phyloP scores from a whole-genome alignment of 2,329 filamentous ascomycete species.

The Penicillium brasilianum region DNA sequence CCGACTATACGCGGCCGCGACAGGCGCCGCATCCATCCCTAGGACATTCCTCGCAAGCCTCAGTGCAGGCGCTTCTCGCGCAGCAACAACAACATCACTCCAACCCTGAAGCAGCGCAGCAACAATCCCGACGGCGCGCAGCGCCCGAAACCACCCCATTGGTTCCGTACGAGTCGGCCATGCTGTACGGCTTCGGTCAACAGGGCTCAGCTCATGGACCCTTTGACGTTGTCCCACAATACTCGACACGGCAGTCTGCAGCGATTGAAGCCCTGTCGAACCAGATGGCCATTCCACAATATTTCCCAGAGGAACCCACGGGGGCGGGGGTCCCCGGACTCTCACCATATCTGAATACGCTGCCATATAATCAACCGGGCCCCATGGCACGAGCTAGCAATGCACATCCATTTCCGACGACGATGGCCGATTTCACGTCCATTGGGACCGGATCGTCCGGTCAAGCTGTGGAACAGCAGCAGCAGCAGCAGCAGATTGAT shows the following conservation, averaged over 20 bases:
- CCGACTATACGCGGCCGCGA: slow-evolving; percentile 60
- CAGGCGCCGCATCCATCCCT: slow-evolving; percentile 40
- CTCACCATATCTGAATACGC: slow-evolving; percentile 68
- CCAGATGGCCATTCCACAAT: slow-evolving; percentile 72
- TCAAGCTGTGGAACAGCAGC: slow-evolving; percentile 40
- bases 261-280: slow-evolving; percentile 76
- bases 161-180: slow-evolving; percentile 63
- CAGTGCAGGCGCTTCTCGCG: slow-evolving; percentile 16
- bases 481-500: neutral
- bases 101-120: neutral
- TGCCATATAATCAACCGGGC: slow-evolving; percentile 65
- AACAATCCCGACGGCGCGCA: slow-evolving; percentile 38
- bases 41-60: neutral
- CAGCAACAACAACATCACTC: slow-evolving; percentile 28
- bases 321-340: slow-evolving; percentile 63
- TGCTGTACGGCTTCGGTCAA: slow-evolving; percentile 81
- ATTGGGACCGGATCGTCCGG: slow-evolving; percentile 39
- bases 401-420: slow-evolving; percentile 57
- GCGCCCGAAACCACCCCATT: slow-evolving; percentile 40
- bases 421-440: slow-evolving; percentile 56
- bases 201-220: slow-evolving; percentile 63
- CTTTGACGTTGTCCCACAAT: slow-evolving; percentile 78
- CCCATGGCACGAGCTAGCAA: slow-evolving; percentile 59
- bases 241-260: slow-evolving; percentile 75
- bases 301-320: slow-evolving; percentile 72